Evolutionary conservation across 345 rosid species (phyloP), one percentile per base, ranked within the genome.

Genomic region (Eucalyptus regnans): DNA sequence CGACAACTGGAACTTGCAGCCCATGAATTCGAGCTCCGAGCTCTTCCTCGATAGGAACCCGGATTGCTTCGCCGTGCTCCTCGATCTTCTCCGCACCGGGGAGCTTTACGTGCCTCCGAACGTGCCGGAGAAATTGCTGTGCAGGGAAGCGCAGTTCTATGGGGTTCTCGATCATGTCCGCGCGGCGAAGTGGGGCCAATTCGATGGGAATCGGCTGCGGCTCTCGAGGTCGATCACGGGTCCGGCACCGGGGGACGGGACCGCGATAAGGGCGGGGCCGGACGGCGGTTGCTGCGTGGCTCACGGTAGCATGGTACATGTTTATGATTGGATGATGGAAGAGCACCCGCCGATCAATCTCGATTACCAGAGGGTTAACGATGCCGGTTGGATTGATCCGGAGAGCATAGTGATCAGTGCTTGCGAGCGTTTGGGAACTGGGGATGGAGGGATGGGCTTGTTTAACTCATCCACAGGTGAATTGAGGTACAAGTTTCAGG

Each of bases 31-130:
- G 22, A 50, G 89, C 76, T 87, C 86, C 88, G 96, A 94, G 88
- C 83, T 90, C 87, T 98, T 95, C 95, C 91, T 97, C 37, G 99
- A 98, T 62, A 92, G 99, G 76, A 98, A 95, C 93, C 96, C 99
- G 4, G 97, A 98, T 83, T 98, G 99, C 86, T 98, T 98, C 93
- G 92, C 95, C 29, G 92, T 97, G 37, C 96, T 98, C 88, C 99
- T 98, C 50, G 99, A 98, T 92, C 97, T 98, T 66, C 99, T 98
- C 92, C 99, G 99, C n/a, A 96, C 98, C 44, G 97, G 99, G 41
- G 99, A 98, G 89, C 95, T 98, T 50, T 91, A 95, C 94, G 79
- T 96, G 86, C 99, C 99, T 2, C 76, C 95, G 6, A 92, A 92
- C 27, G 79, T 98, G 90, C 94, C 99, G 0, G 98, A 97, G 76